A percentile compares a stretch with the other conserved stretches of the same genome.
Conservation (phyloP, 1,139 yeast species). For the Blastobotrys persicus region DNA sequence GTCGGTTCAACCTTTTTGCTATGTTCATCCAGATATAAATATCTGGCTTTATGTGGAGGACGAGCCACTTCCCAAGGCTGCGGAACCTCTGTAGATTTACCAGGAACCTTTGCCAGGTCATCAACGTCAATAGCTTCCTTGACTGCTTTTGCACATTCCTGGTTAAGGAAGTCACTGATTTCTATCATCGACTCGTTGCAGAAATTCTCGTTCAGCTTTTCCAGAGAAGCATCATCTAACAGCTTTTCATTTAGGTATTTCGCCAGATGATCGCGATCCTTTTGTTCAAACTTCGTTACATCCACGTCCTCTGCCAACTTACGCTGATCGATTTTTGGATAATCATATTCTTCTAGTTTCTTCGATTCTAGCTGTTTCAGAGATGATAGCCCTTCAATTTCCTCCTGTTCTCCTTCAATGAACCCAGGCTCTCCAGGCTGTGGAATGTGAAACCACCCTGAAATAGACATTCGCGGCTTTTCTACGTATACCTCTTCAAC, state of each 20-base stretch:
- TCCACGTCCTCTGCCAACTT: conserved; percentile 17
- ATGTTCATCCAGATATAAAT: conserved; percentile 61
- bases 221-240: conserved; percentile 45
- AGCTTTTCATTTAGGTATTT: conserved; percentile 57
- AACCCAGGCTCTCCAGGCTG: conserved; percentile 88
- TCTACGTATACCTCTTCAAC: conserved; percentile 95
- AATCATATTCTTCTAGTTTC: conserved; percentile 75
- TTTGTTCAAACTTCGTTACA: conserved; percentile 19
- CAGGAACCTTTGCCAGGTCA: conserved; percentile 58
- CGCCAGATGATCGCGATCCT: conserved; percentile 30
- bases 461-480: conserved; percentile 84
- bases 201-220: conserved; percentile 51
- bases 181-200: conserved; percentile 68
- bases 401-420: conserved; percentile 70
- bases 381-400: conserved; percentile 71
- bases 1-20: conserved; percentile 25
- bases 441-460: conserved; percentile 99
- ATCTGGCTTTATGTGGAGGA: conserved; percentile 93
- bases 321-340: conserved; percentile 50
- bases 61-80: conserved; percentile 88
- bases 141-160: conserved; percentile 50
- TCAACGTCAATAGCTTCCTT: conserved; percentile 44
- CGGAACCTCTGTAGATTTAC: conserved; percentile 50
- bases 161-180: conserved; percentile 59
- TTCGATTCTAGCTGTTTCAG: conserved; percentile 76